These are phyloP conservation scores for Paramecium bursaria DNA, from an alignment of 73 alveolate genomes.

Conservation along the genomic window DNA sequence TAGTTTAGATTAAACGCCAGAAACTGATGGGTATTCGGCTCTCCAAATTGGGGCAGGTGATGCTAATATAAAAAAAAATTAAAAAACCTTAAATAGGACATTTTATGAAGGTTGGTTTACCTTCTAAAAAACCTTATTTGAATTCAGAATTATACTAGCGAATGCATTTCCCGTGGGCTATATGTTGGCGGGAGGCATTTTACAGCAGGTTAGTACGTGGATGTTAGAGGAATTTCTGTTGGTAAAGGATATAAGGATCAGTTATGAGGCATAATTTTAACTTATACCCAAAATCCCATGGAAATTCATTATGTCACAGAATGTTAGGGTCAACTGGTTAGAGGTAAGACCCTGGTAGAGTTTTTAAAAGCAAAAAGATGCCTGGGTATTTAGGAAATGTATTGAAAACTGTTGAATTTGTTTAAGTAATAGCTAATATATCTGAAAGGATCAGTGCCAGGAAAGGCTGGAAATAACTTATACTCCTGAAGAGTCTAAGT, in stretches of 20 bases:
- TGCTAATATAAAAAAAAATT: slow-evolving; percentile 69
- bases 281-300: slow-evolving; percentile 82
- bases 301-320: slow-evolving; percentile 87
- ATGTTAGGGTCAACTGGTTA: slow-evolving; percentile 85
- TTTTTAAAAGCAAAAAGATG: slow-evolving; percentile 88
- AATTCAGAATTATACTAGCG: slow-evolving; percentile 80
- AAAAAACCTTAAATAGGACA: slow-evolving; percentile 86
- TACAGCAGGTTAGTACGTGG: slow-evolving; percentile 80
- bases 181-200: slow-evolving; percentile 82
- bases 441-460: slow-evolving; percentile 89
- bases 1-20: slow-evolving; percentile 76
- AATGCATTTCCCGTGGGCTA: slow-evolving; percentile 86
- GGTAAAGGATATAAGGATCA: slow-evolving; percentile 93
- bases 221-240: slow-evolving; percentile 76
- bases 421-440: slow-evolving; percentile 74
- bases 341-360: slow-evolving; percentile 88
- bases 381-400: slow-evolving; percentile 87
- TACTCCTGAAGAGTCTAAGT: too few species aligned
- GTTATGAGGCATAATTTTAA: slow-evolving; percentile 89
- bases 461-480: slow-evolving; percentile 77
- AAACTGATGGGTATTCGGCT: slow-evolving; percentile 71
- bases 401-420: slow-evolving; percentile 57
- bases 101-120: slow-evolving; percentile 79
- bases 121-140: slow-evolving; percentile 81
- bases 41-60: slow-evolving; percentile 86